These are phyloP conservation scores for Lavandula angustifolia DNA, from an alignment of 257 asterid genomes.

Conservation along the genomic window DNA sequence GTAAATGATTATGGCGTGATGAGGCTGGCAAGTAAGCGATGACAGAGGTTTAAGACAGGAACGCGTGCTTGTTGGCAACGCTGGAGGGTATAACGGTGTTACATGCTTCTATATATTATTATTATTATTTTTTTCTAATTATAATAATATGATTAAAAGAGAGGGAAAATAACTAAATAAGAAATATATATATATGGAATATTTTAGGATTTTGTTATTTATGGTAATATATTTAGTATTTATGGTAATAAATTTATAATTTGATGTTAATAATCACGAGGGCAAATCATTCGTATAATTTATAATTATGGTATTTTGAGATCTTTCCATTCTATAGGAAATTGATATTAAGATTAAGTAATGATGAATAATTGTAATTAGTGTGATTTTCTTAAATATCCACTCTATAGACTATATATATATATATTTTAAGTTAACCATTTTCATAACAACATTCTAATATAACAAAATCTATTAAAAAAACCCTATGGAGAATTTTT, in stretches of 20 bases:
- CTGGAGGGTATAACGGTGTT: constrained; percentile 17
- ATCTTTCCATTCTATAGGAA: neutral
- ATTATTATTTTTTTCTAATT: neutral
- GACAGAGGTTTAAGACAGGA: constrained; percentile 35
- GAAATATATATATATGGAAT: neutral
- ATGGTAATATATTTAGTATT: no score
- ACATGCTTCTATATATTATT: neutral
- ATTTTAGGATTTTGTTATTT: neutral
- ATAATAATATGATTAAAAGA: no score
- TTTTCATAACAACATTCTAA: no score
- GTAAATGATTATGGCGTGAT: constrained; percentile 17
- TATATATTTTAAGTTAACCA: no score
- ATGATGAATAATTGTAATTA: neutral
- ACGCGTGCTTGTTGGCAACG: constrained; percentile 33
- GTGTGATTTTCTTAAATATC: no score
- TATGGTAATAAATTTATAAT: neutral
- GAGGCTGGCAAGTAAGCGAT: constrained; percentile 36
- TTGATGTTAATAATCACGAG: constrained; percentile 5
- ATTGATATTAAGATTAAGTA: no score
- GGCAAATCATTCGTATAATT: neutral
- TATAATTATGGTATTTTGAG: neutral
- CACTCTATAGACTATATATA: no score
- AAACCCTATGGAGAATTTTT: no score
- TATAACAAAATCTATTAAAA: no score
- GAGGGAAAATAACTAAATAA: no score